These are phyloP conservation scores for Fomes fomentarius DNA, from an alignment of 1,284 basidiomycete species.

Conservation along the genomic window DNA sequence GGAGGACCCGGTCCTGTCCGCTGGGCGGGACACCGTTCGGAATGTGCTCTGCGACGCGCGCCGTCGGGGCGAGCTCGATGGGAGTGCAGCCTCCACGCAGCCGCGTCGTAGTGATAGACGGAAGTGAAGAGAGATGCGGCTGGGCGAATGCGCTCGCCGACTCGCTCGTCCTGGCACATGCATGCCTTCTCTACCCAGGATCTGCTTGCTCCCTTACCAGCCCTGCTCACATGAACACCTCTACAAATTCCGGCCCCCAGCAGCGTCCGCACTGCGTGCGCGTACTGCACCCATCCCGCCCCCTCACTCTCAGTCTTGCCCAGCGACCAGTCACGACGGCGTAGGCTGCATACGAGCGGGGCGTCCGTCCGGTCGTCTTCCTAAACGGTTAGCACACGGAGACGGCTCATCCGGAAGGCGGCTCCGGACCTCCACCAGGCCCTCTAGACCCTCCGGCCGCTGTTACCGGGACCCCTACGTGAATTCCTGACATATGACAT, in stretches of 20 bases:
- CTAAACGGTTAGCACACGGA: slow-evolving; percentile 9
- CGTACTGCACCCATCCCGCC: not conserved
- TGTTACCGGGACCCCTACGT: slow-evolving; percentile 16
- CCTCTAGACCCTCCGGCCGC: slow-evolving; percentile 12
- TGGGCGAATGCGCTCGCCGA: not conserved
- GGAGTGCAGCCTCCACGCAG: not conserved
- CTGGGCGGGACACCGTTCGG: slow-evolving; percentile 29
- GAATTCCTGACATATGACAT: slow-evolving; percentile 16
- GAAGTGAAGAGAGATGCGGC: not conserved
- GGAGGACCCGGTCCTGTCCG: slow-evolving; percentile 31
- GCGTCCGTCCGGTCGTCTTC: slow-evolving; percentile 9
- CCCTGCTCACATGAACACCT: slow-evolving; percentile 18
- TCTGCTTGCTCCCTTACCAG: not conserved
- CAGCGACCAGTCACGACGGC: not conserved
- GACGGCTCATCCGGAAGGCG: slow-evolving; percentile 15
- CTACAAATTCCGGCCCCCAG: not conserved
- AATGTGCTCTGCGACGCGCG: slow-evolving; percentile 1
- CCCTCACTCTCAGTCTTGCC: too few species aligned
- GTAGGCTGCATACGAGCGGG: not conserved
- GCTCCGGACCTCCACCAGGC: slow-evolving; percentile 3
- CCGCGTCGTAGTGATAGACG: slow-evolving; percentile 4
- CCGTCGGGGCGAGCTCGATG: slow-evolving; percentile 5
- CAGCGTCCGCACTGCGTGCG: not conserved
- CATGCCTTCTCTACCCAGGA: slow-evolving; percentile 16
- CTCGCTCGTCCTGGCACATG: slow-evolving; percentile 9